Percentiles rank a stretch among this genome's conserved stretches.
Evolutionary conservation across 148 eudicot species (phyloP).

Genomic region (Rhododendron williamsianum): DNA sequence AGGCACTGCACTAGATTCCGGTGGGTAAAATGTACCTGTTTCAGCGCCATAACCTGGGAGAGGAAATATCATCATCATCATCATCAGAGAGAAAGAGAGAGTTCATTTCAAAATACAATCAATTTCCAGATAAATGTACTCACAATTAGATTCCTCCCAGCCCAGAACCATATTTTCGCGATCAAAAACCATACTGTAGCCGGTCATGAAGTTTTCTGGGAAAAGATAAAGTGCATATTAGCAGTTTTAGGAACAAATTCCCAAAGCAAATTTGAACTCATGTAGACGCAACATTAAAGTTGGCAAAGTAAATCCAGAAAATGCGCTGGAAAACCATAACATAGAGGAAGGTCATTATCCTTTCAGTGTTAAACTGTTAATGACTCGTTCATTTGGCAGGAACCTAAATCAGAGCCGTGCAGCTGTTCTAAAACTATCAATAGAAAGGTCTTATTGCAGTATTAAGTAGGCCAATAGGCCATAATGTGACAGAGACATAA

Average conservation of each 20-base stretch:
- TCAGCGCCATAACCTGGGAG: slow-evolving; percentile 43
- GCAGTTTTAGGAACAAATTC: background rate
- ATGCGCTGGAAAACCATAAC: background rate
- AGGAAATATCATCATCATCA: background rate
- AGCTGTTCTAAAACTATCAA: background rate
- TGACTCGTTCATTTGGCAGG: background rate
- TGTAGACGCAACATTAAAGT: background rate
- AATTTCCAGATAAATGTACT: slow-evolving; percentile 23
- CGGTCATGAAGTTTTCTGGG: slow-evolving; percentile 92
- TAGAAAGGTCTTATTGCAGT: background rate
- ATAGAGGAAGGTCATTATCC: background rate
- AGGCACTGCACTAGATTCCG: slow-evolving; percentile 20
- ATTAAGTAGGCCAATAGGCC: background rate
- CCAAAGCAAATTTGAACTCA: background rate
- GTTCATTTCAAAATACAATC: background rate
- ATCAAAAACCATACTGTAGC: slow-evolving; percentile 69
- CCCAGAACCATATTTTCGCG: slow-evolving; percentile 76
- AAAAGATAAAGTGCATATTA: background rate
- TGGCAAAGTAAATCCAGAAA: background rate
- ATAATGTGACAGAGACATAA: background rate
- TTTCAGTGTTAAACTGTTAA: background rate
- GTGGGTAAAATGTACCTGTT: slow-evolving; percentile 37
- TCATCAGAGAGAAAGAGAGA: background rate
- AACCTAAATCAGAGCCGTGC: background rate
- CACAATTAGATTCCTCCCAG: slow-evolving; percentile 74